Evolutionary conservation across 805 yeast species (phyloP).

Genomic region (Blastobotrys peoriensis): DNA sequence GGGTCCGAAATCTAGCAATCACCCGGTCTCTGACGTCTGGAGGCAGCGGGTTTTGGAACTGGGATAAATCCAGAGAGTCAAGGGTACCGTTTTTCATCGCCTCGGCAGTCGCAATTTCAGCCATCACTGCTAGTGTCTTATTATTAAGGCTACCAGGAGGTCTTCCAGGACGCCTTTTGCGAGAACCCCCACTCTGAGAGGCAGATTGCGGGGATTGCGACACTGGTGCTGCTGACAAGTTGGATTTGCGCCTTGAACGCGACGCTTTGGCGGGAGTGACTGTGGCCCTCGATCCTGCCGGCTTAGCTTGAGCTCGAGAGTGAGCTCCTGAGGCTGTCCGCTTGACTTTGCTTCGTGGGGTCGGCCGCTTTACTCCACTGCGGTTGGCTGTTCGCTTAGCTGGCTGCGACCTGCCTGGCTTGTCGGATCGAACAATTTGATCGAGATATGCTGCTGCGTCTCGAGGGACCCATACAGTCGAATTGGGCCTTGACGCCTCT

Average conservation of each 20-base stretch:
- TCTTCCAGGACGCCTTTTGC: not conserved
- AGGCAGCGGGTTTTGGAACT: too few relatives aligned
- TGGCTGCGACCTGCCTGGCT: not conserved
- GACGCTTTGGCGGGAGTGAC: not conserved
- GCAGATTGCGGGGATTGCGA: not conserved
- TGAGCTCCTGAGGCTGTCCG: not conserved
- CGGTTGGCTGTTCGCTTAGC: not conserved
- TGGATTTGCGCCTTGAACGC: not conserved
- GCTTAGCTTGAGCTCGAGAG: not conserved
- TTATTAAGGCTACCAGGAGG: not conserved
- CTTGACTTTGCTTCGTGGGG: too few relatives aligned
- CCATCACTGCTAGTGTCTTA: not conserved
- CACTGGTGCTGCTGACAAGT: not conserved
- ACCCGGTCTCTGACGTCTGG: too few relatives aligned
- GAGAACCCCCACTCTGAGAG: not conserved
- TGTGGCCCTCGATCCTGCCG: not conserved
- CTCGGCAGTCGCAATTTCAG: too few relatives aligned
- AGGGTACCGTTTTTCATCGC: too few relatives aligned
- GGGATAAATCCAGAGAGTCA: too few relatives aligned
- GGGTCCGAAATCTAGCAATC: too few relatives aligned
- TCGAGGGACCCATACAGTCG: not conserved
- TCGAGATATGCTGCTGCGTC: not conserved
- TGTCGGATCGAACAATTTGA: not conserved
- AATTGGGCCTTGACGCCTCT: not conserved
- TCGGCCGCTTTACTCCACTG: too few relatives aligned